Base-by-base conservation (phyloP, 1,284 basidiomycete genomes). In the Ustilago xerochloae region DNA sequence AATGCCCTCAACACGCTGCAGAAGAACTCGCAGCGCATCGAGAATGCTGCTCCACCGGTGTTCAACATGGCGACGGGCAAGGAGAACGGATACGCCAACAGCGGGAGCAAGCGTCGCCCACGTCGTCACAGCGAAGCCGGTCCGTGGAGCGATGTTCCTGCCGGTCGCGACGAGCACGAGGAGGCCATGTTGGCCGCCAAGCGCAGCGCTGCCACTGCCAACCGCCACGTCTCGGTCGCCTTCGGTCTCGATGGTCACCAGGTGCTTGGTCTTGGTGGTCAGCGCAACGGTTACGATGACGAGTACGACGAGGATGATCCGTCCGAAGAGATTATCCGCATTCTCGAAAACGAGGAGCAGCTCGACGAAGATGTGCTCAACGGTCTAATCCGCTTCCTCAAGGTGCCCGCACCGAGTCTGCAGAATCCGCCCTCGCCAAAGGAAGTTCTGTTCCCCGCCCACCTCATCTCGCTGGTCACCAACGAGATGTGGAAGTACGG, bases 401-500 rank as follows among this genome's bases (percentile, higher is more conserved):
- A 96, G 87, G 95, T 98, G 60, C 94, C 96, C 16, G 89, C 91
- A 18, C 93, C 97, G 0, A 94, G 91, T 80, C 87, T 93, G 57
- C 92, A 92, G 60, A 97, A 93, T 82, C 93, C 94, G 1, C 93
- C 94, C 18, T 91, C 91, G 29, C 91, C 95, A 69, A 99, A 98
- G 86, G 97, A 99, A 85, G 95, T 99, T 57, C 88, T 99, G 41
- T 99, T 99, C 91, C 97, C 97, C 5, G 96, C 97, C n/a, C 98
- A 99, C 85, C 89, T 99, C 64, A 99, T 99, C 86, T 94, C 92
- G 80, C 87, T 99, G 51, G 92, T 97, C 65, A 97, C 94, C 20
- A 99, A 99, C 85, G 97, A 99, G 86, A 99, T 99, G 96, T 99
- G 97, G 97, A 98, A 98, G 87, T 94, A 97, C 81, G 94, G 95